Evolutionary conservation across 331 rosid species (phyloP).

Genomic region (Phaseolus coccineus): DNA sequence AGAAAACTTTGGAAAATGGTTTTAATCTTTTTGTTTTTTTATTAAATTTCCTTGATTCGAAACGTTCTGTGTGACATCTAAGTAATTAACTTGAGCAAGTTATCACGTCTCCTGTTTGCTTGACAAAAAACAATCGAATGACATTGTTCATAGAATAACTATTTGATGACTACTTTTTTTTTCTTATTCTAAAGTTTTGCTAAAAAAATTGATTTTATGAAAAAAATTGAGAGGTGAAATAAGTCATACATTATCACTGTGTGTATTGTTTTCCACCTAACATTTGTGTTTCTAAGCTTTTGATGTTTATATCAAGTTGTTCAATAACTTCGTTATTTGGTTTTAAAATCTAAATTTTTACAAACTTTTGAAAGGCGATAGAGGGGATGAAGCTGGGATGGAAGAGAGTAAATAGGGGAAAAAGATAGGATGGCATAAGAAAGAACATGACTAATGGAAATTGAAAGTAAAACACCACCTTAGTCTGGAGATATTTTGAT

Average conservation of each 20-base stretch:
- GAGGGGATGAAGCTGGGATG: too few species aligned
- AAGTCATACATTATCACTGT: not conserved
- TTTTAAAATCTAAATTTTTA: too few species aligned
- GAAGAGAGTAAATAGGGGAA: too few species aligned
- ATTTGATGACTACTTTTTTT: not conserved
- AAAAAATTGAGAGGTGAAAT: not conserved
- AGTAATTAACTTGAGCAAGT: slow-evolving; percentile 27
- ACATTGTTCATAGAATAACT: not conserved
- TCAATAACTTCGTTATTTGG: too few species aligned
- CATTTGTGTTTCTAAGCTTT: too few species aligned
- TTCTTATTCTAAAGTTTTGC: not conserved
- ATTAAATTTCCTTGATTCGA: slow-evolving; percentile 2
- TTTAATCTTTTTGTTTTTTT: not conserved
- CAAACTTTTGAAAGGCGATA: too few species aligned
- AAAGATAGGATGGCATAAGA: too few species aligned
- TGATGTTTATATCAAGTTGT: too few species aligned
- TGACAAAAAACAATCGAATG: slow-evolving; percentile 7
- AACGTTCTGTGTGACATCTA: slow-evolving; percentile 18
- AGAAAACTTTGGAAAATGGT: not conserved
- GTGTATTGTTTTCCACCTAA: too few species aligned
- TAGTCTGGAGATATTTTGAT: too few species aligned
- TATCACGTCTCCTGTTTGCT: slow-evolving; percentile 13
- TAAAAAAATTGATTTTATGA: not conserved
- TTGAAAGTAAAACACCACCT: too few species aligned
- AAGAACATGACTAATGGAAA: too few species aligned